Conservation (phyloP, 2,329 filamentous ascomycete species). For the Plenodomus biglobosus region DNA sequence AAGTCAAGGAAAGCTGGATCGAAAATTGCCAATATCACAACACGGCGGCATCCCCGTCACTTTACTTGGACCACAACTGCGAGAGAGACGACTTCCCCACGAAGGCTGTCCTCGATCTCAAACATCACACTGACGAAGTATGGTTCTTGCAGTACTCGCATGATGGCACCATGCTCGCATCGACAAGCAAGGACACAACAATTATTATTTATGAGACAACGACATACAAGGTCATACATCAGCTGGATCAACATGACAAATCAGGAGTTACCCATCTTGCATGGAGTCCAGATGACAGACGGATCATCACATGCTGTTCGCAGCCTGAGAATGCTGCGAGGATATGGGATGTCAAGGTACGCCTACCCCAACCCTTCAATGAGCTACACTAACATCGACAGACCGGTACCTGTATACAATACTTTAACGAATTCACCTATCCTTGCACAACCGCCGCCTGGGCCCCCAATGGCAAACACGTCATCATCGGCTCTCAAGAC, state of each 20-base stretch:
- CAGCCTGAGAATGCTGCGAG: constrained; percentile 66
- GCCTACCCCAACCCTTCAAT: background rate
- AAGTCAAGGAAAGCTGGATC: constrained; percentile 83
- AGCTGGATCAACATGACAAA: constrained; percentile 63
- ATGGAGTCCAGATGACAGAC: constrained; percentile 90
- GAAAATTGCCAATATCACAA: constrained; percentile 87
- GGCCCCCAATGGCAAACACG: constrained; percentile 73
- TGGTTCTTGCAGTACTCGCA: constrained; percentile 93
- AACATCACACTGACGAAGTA: constrained; percentile 76
- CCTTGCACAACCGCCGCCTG: constrained; percentile 90
- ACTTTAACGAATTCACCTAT: constrained; percentile 72
- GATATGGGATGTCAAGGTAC: constrained; percentile 65
- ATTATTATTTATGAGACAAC: constrained; percentile 82
- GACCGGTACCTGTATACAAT: constrained; percentile 55
- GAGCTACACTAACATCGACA: constrained; percentile 15
- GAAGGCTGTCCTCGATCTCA: constrained; percentile 68
- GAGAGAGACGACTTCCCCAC: constrained; percentile 78
- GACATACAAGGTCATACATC: constrained; percentile 65
- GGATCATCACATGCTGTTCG: constrained; percentile 79
- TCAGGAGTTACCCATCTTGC: constrained; percentile 78
- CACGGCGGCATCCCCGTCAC: constrained; percentile 71
- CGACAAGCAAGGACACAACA: constrained; percentile 72
- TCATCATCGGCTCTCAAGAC: constrained; percentile 65
- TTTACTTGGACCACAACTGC: constrained; percentile 88
- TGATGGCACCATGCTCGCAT: constrained; percentile 79